phyloP scores from a whole-genome alignment of 176 grass and related monocot species.

The Eleusine coracana region DNA sequence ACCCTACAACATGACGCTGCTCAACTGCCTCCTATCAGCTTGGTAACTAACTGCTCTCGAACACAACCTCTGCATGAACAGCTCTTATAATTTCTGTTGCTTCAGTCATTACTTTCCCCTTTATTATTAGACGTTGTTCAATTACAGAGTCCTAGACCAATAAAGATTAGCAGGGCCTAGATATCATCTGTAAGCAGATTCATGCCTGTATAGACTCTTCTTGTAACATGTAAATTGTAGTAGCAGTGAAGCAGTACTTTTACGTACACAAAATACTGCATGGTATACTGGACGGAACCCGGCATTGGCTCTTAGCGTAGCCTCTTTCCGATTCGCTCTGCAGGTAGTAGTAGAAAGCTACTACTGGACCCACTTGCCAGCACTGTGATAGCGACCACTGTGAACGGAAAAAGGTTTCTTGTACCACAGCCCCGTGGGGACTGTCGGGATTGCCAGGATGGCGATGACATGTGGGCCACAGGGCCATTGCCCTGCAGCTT shows the following conservation, averaged over 20 bases:
- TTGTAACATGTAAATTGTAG: background rate
- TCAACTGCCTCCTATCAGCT: conserved; percentile 97
- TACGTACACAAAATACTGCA: conserved; percentile 4
- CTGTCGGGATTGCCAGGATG: conserved; percentile 34
- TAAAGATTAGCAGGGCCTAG: background rate
- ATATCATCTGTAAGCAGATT: background rate
- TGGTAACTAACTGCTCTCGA: conserved; percentile 49
- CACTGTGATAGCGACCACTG: conserved; percentile 22
- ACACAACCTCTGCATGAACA: conserved; percentile 14
- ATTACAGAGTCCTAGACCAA: background rate
- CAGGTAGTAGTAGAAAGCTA: conserved; percentile 21
- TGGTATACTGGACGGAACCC: conserved; percentile 5
- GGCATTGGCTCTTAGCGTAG: conserved; percentile 31
- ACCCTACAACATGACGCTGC: conserved; percentile 97
- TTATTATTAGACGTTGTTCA: background rate
- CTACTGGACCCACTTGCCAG: conserved; percentile 37
- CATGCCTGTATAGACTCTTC: background rate
- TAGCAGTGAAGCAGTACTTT: conserved; percentile 12
- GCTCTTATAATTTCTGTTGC: conserved; percentile 16
- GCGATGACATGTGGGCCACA: conserved; percentile 33
- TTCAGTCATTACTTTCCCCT: background rate
- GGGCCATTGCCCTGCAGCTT: conserved; percentile 10
- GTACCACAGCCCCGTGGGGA: conserved; percentile 7
- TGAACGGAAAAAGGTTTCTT: background rate
- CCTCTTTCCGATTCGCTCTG: background rate